phyloP scores from a whole-genome alignment of 768 basidiomycete species.

The Mycena crocata region DNA sequence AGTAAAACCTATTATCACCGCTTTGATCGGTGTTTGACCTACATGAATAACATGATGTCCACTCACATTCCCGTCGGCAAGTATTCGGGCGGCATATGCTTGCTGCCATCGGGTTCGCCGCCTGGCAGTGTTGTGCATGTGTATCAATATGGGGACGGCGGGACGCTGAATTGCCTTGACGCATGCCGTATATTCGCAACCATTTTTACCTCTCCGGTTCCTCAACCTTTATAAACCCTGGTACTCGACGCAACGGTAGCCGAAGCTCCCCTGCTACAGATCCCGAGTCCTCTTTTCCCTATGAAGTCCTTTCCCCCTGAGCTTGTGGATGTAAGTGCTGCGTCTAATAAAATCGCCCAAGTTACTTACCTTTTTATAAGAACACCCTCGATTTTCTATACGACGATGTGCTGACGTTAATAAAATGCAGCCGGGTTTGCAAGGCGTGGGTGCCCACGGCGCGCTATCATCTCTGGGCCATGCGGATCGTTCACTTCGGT shows the following conservation, averaged over 20 bases:
- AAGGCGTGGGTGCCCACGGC: slow-evolving; percentile 1
- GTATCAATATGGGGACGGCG: background rate
- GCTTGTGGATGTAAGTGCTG: slow-evolving; percentile 6
- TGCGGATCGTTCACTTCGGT: slow-evolving; percentile 2
- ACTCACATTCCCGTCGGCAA: too few relatives aligned
- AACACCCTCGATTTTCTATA: slow-evolving; percentile 7
- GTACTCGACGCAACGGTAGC: background rate
- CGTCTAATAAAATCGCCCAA: too few relatives aligned
- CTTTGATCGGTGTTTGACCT: too few relatives aligned
- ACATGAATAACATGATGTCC: too few relatives aligned
- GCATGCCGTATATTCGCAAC: background rate
- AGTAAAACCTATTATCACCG: too few relatives aligned
- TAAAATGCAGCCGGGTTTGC: slow-evolving; percentile 10
- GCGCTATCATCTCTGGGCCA: slow-evolving; percentile 8
- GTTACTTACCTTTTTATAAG: background rate
- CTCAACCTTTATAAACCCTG: background rate
- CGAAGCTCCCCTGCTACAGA: background rate
- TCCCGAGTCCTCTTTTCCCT: background rate
- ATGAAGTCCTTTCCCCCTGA: slow-evolving; percentile 1
- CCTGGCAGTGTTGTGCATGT: background rate
- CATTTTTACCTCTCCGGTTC: background rate
- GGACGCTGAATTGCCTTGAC: background rate
- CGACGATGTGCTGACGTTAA: slow-evolving; percentile 4
- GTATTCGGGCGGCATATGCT: too few relatives aligned
- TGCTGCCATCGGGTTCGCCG: too few relatives aligned